These are phyloP conservation scores for Mortierella claussenii DNA, from an alignment of 192 early-diverging fungal species.

Conservation along the genomic window DNA sequence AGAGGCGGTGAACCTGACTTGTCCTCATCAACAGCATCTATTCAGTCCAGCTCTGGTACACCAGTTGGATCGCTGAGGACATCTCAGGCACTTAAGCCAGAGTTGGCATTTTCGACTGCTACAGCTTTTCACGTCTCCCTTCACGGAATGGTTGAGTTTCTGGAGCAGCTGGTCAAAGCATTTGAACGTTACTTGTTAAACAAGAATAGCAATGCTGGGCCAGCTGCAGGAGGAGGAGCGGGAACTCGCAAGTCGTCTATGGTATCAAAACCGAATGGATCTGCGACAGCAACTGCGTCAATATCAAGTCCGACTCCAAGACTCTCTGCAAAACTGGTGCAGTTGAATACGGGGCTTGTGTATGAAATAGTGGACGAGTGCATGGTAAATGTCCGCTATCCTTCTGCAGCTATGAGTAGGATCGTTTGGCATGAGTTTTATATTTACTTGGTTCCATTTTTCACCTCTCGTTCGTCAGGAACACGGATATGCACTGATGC, in stretches of 20 bases:
- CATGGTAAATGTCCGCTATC: slow-evolving; percentile 12
- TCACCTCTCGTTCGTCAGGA: background rate
- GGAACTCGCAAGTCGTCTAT: slow-evolving; percentile 1
- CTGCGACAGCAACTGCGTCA: background rate
- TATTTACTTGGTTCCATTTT: background rate
- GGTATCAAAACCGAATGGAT: background rate
- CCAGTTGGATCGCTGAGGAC: background rate
- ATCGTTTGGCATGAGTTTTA: background rate
- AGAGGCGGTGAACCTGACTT: background rate
- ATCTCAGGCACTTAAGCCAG: background rate
- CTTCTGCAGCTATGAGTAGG: background rate
- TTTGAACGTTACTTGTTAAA: slow-evolving; percentile 25
- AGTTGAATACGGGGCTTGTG: slow-evolving; percentile 27
- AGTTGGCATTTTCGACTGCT: slow-evolving; percentile 24
- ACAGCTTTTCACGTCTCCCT: slow-evolving; percentile 3
- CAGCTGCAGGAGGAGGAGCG: background rate
- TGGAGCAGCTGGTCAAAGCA: slow-evolving; percentile 20
- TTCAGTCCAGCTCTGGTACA: background rate
- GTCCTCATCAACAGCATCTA: background rate
- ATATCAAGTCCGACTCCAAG: background rate
- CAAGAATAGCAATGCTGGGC: background rate
- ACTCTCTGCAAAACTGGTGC: slow-evolving; percentile 15
- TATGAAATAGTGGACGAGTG: slow-evolving; percentile 49
- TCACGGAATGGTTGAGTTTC: slow-evolving; percentile 33
- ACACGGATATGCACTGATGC: slow-evolving; percentile 36